Evolutionary conservation across 495 filamentous ascomycete genomes (phyloP).

Genomic region (Geoglossum glabrum): DNA sequence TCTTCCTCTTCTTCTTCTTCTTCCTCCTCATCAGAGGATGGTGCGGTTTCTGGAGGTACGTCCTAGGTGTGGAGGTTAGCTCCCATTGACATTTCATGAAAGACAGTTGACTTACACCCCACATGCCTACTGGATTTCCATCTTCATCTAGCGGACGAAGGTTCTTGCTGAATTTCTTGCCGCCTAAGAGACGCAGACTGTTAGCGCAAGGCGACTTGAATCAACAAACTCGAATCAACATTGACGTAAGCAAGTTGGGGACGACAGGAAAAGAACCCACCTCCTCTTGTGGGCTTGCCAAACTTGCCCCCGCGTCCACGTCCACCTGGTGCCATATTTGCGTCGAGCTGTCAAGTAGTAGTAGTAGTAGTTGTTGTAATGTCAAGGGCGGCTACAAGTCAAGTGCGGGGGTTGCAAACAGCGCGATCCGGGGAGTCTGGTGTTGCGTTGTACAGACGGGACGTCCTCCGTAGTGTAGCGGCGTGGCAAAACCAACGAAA

Average conservation of each 20-base stretch:
- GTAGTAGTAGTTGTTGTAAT: too few species aligned
- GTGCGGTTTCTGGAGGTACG: slow-evolving; percentile 21
- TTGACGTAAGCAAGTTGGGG: not conserved
- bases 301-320: slow-evolving; percentile 81
- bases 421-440: too few species aligned
- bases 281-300: slow-evolving; percentile 79
- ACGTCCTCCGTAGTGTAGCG: too few species aligned
- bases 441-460: too few species aligned
- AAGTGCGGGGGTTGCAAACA: too few species aligned
- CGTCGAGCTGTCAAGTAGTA: not conserved
- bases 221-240: not conserved
- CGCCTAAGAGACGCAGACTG: slow-evolving; percentile 32
- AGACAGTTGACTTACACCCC: slow-evolving; percentile 35
- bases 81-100: not conserved
- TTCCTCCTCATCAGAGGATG: slow-evolving; percentile 19
- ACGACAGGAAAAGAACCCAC: slow-evolving; percentile 26
- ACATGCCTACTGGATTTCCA: slow-evolving; percentile 57
- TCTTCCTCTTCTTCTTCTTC: slow-evolving; percentile 26
- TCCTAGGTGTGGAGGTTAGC: slow-evolving; percentile 20
- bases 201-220: slow-evolving; percentile 2
- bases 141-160: slow-evolving; percentile 71
- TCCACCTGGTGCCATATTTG: slow-evolving; percentile 42
- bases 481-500: too few species aligned
- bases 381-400: not conserved
- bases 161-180: slow-evolving; percentile 84